These are phyloP conservation scores for Cenchrus americanus DNA, from an alignment of 176 grass and related monocot genomes.

Conservation along the genomic window DNA sequence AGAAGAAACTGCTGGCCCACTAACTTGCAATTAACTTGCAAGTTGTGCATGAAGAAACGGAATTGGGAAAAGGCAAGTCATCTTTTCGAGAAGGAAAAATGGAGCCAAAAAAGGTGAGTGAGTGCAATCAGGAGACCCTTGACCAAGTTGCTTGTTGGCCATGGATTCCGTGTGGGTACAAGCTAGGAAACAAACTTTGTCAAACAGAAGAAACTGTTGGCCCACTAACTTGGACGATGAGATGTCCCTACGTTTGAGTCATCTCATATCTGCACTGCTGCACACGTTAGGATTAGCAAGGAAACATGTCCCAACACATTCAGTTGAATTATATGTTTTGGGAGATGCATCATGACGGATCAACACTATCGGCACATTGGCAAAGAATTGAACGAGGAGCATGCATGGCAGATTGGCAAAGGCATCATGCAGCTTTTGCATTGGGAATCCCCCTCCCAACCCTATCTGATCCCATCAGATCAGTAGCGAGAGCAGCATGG, in stretches of 20 bases:
- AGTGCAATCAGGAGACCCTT: not conserved
- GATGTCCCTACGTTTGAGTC: not conserved
- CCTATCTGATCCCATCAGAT: slow-evolving; percentile 26
- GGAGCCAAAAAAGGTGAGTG: not conserved
- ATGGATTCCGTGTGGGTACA: slow-evolving; percentile 6
- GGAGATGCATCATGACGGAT: not conserved
- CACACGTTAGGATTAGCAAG: not conserved
- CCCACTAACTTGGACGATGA: not conserved
- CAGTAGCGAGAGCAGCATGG: not conserved
- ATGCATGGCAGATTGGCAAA: not conserved
- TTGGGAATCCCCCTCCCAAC: not conserved
- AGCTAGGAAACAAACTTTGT: slow-evolving; percentile 3
- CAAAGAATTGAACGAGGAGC: not conserved
- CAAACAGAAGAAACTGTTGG: slow-evolving; percentile 18
- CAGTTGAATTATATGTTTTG: not conserved
- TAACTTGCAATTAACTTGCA: not conserved
- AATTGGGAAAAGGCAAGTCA: not conserved
- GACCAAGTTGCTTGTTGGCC: slow-evolving; percentile 37
- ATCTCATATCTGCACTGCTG: slow-evolving; percentile 37
- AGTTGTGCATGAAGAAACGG: not conserved
- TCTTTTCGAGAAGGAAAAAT: not conserved
- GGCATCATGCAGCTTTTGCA: slow-evolving; percentile 3
- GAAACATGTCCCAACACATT: not conserved
- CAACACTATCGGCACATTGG: no score
- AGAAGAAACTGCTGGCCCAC: slow-evolving; percentile 8